Base-by-base conservation (phyloP, 2,329 filamentous ascomycete genomes). In the Scedosporium aurantiacum region DNA sequence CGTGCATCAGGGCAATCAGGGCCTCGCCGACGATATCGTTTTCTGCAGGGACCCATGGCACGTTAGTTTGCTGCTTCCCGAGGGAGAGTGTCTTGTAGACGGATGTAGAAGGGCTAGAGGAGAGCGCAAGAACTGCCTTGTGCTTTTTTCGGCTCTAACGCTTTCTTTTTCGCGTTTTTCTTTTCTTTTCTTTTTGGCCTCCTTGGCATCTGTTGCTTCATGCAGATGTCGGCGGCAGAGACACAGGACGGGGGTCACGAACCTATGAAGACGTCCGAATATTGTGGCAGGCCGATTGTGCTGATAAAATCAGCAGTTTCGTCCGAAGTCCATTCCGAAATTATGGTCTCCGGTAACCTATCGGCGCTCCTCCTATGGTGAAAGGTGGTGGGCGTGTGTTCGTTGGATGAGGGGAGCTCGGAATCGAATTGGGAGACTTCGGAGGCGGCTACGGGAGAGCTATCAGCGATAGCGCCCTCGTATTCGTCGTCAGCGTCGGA, bases 11-110 rank as follows among this genome's bases (percentile, higher is more conserved):
- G 47, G 90, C 90, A 62, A 96, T 85, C 64, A 99, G 79, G 60
- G 90, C 93, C 72, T 97, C 91, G 66, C 94, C 94, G 43, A 92
- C 88, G 67, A 99, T 95, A 65, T 91, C 91, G 71, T 99, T 96
- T 70, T 97, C 94, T 94, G 72, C 60, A 62, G 8, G 37, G 50
- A 54, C 14, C 21, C 43, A 60, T 23, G 3, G 16, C 40, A 21
- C 43, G 23, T 50, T 27, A 60, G 58, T n/a, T 52, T 28, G 28
- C 12, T 58, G 18, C 23, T 45, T 60, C 16, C 18, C 21, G 2
- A 23, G 40, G 12, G 18, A 23, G 23, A 23, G 50, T 18, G 14
- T 8, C 18, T 50, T n/a, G n/a, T 61, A 61, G 37, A 56, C 10
- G 21, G 23, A 14, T 32, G 21, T 16, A 23, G 23, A 18, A 56